Conservation (phyloP, 768 basidiomycete genomes). For the Fibroporia radiculosa region DNA sequence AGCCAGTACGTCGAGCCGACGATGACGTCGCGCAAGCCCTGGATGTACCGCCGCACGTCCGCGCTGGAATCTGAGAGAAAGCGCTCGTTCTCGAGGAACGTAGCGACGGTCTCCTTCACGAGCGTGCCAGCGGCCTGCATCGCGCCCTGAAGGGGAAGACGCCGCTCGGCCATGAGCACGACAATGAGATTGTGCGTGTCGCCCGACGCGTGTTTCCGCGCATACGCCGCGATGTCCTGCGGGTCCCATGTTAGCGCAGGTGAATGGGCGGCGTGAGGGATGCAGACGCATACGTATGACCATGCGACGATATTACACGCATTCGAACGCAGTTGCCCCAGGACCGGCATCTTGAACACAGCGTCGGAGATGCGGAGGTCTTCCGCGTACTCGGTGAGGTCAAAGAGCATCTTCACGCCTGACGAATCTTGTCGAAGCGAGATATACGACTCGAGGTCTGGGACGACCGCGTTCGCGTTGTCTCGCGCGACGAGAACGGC, state of each 20-base stretch:
- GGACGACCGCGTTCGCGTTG: constrained; percentile 21
- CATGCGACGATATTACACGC: constrained; percentile 45
- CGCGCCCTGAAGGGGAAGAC: constrained; percentile 43
- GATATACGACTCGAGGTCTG: constrained; percentile 41
- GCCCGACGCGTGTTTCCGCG: constrained; percentile 31
- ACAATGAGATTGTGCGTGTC: constrained; percentile 40
- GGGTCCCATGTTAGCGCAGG: background rate
- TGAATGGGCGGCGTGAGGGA: background rate
- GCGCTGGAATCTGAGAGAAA: constrained; percentile 4
- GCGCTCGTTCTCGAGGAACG: constrained; percentile 23
- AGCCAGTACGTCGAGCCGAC: constrained; percentile 55
- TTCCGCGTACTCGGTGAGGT: constrained; percentile 45
- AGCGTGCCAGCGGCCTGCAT: constrained; percentile 32
- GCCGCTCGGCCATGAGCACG: constrained; percentile 37
- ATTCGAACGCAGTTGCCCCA: constrained; percentile 29
- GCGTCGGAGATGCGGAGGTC: constrained; percentile 33
- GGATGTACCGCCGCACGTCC: constrained; percentile 33
- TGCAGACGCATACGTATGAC: constrained; percentile 36
- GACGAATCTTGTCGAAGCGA: constrained; percentile 37
- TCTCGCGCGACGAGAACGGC: constrained; percentile 23
- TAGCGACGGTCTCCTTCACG: constrained; percentile 30
- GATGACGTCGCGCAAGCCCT: constrained; percentile 47
- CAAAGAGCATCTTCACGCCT: constrained; percentile 42
- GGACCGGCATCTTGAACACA: constrained; percentile 17
- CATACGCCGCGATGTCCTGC: constrained; percentile 57